Evolutionary conservation across 805 yeast species (phyloP).

Genomic region (Ogataea populi-albae): DNA sequence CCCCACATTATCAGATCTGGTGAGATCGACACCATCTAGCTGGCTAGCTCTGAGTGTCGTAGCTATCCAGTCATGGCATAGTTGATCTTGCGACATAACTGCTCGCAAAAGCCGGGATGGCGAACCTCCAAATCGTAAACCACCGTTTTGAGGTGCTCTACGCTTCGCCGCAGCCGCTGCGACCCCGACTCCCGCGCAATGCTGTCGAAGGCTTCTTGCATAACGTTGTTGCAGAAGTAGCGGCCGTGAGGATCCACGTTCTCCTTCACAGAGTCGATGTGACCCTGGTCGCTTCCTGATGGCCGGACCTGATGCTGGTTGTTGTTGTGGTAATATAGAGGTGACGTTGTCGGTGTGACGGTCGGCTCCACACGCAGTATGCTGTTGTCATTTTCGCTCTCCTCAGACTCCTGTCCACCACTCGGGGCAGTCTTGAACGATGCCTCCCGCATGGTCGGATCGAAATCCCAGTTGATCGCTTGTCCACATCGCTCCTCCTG

Average conservation of each 20-base stretch:
- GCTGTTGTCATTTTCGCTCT: conserved; percentile 14
- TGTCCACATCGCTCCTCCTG: conserved; percentile 25
- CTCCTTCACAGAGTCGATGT: conserved; percentile 11
- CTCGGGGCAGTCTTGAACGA: conserved; percentile 3
- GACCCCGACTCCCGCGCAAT: conserved; percentile 14
- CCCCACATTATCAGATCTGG: too few species aligned
- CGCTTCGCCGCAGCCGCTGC: conserved; percentile 13
- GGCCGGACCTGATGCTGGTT: conserved; percentile 4
- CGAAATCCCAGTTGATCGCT: conserved; percentile 25
- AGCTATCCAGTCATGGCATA: too few species aligned
- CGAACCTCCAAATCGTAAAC: conserved; percentile 17
- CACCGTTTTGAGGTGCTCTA: conserved; percentile 16
- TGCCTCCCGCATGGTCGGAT: conserved; percentile 10
- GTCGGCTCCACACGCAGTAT: conserved; percentile 14
- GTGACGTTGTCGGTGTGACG: conserved; percentile 19
- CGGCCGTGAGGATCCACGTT: conserved; percentile 16
- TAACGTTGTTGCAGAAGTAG: conserved; percentile 14
- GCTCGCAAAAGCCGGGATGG: conserved; percentile 19
- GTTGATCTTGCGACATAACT: conserved; percentile 14
- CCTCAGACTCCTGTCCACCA: conserved; percentile 5
- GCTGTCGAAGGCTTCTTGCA: conserved; percentile 16
- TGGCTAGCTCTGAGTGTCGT: too few species aligned
- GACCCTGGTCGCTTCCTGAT: neutral
- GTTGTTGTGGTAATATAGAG: conserved; percentile 15
- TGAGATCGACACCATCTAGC: too few species aligned